Evolutionary conservation across 148 eudicot species (phyloP).

Genomic region (Rhododendron vialii): DNA sequence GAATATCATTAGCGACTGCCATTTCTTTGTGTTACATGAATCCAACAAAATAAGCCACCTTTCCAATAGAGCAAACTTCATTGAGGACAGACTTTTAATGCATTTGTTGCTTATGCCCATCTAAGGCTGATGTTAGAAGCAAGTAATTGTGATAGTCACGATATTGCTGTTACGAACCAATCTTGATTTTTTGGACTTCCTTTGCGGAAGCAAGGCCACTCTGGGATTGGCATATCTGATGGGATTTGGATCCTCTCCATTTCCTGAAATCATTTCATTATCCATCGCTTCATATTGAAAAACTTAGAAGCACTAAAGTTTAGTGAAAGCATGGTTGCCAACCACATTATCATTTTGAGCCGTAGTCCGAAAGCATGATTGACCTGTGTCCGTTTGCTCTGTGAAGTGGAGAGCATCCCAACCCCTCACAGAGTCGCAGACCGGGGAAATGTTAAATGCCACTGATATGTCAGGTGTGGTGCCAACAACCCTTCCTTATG

Average conservation of each 20-base stretch:
- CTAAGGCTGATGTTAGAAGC: neutral
- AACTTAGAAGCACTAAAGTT: neutral
- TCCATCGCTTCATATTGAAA: neutral
- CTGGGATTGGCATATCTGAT: neutral
- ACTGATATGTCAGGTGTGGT: neutral
- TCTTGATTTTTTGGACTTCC: neutral
- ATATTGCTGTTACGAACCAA: neutral
- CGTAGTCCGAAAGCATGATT: neutral
- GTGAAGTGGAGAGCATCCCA: neutral
- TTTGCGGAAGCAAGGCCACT: neutral
- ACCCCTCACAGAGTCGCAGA: neutral
- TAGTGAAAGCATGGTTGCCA: neutral
- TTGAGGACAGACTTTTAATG: neutral
- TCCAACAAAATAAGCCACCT: neutral
- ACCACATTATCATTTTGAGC: neutral
- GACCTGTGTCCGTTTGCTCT: neutral
- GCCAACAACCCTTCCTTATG: neutral
- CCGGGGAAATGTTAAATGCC: neutral
- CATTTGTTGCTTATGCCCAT: neutral
- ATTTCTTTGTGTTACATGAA: neutral
- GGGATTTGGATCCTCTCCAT: neutral
- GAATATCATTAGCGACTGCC: neutral
- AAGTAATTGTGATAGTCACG: neutral
- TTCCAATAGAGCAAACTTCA: neutral
- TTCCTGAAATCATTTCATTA: neutral